Percentiles rank a stretch among this genome's conserved stretches.
Evolutionary conservation across 768 basidiomycete genomes (phyloP).

Genomic region (Kwoniella dejecticola): DNA sequence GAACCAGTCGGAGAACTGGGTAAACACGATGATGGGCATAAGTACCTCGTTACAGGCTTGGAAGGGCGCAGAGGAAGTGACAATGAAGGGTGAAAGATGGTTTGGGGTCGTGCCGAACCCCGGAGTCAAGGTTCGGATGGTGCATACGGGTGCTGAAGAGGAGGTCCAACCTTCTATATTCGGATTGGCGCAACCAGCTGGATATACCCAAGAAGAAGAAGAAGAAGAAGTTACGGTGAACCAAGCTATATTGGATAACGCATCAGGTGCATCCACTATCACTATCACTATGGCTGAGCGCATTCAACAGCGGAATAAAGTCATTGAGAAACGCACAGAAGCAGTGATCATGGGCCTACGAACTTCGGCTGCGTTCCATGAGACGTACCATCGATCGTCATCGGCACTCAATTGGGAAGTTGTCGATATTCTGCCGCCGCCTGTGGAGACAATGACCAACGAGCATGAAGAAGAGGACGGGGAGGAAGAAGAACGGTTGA

Average conservation of each 20-base stretch:
- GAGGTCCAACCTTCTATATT: too few relatives aligned
- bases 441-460: neutral
- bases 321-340: conserved; percentile 1
- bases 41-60: conserved; percentile 10
- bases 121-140: conserved; percentile 5
- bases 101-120: conserved; percentile 9
- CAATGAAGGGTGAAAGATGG: conserved; percentile 11
- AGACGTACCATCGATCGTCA: neutral
- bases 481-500: neutral
- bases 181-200: neutral
- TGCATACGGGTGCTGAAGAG: neutral
- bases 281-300: neutral
- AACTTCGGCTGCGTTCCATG: conserved; percentile 7
- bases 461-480: too few relatives aligned
- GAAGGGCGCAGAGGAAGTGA: neutral
- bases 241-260: neutral
- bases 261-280: too few relatives aligned
- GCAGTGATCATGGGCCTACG: conserved; percentile 1
- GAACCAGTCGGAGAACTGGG: conserved; percentile 13
- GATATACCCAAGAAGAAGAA: neutral
- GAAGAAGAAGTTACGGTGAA: conserved; percentile 2
- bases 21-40: conserved; percentile 14
- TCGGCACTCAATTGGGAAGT: conserved; percentile 5
- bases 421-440: conserved; percentile 4
- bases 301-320: conserved; percentile 4